phyloP scores from a whole-genome alignment of 768 basidiomycete species.

The Leccinum broughii region DNA sequence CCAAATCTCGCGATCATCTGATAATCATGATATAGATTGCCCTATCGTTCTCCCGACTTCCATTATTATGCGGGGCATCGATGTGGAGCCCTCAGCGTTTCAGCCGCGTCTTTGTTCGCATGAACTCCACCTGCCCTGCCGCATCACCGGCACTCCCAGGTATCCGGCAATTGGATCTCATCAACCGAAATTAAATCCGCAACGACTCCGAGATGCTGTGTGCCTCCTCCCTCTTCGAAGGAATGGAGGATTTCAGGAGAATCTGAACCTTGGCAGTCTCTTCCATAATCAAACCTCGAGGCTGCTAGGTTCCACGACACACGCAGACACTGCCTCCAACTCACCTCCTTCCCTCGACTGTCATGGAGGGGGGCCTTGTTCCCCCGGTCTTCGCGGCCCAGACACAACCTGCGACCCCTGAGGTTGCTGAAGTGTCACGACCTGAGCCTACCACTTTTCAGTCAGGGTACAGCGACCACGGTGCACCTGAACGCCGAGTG shows the following conservation, averaged over 20 bases:
- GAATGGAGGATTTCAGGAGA: background rate
- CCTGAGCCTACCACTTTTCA: conserved; percentile 1
- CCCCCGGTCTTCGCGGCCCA: background rate
- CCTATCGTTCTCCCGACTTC: background rate
- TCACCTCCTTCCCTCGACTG: background rate
- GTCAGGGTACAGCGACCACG: conserved; percentile 2
- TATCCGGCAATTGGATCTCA: background rate
- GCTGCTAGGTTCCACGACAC: background rate
- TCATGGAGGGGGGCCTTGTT: background rate
- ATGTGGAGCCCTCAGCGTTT: background rate
- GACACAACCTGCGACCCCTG: conserved; percentile 1
- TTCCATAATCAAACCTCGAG: background rate
- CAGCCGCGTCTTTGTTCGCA: background rate
- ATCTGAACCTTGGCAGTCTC: background rate
- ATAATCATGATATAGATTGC: background rate
- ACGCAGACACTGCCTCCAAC: background rate
- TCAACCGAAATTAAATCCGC: background rate
- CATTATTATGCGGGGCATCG: background rate
- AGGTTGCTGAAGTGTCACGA: background rate
- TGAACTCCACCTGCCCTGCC: background rate
- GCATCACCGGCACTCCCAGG: background rate
- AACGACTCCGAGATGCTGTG: background rate
- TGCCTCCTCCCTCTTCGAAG: background rate
- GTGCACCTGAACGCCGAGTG: background rate
- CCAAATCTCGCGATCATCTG: background rate